A percentile compares a stretch with the other conserved stretches of the same genome.
Conservation (phyloP, 1,139 yeast species). For the Saccharomyces pastorianus region DNA sequence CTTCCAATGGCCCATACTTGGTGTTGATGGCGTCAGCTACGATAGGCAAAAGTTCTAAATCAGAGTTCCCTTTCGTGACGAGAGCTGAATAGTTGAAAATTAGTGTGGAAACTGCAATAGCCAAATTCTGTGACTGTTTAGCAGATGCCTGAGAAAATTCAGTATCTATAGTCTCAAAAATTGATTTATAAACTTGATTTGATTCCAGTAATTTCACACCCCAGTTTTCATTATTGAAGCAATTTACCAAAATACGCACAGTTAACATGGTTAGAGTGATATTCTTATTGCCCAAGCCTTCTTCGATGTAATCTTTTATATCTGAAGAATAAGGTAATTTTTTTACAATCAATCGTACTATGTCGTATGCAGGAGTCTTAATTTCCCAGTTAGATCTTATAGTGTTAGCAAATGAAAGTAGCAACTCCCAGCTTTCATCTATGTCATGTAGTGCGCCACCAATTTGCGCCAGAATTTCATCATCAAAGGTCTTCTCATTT, state of each 20-base stretch:
- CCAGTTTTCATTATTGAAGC: slow-evolving; percentile 40
- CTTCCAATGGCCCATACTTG: slow-evolving; percentile 21
- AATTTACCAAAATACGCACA: slow-evolving; percentile 43
- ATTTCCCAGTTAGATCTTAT: slow-evolving; percentile 42
- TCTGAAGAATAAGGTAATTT: slow-evolving; percentile 33
- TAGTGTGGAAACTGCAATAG: slow-evolving; percentile 45
- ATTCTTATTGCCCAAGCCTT: slow-evolving; percentile 35
- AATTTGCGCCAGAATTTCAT: slow-evolving; percentile 32
- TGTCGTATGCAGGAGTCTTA: slow-evolving; percentile 50
- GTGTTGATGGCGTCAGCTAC: slow-evolving; percentile 27
- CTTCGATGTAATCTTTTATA: slow-evolving; percentile 34
- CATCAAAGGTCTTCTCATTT: slow-evolving; percentile 32
- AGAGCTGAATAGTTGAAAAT: slow-evolving; percentile 44
- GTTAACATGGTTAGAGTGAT: slow-evolving; percentile 46
- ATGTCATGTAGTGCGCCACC: slow-evolving; percentile 32
- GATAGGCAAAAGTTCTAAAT: slow-evolving; percentile 24
- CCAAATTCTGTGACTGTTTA: slow-evolving; percentile 29
- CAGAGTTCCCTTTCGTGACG: slow-evolving; percentile 20
- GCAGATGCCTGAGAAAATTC: slow-evolving; percentile 18
- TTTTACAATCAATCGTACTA: slow-evolving; percentile 43
- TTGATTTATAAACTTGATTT: slow-evolving; percentile 28
- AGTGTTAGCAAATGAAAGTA: slow-evolving; percentile 36
- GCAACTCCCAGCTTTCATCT: slow-evolving; percentile 28
- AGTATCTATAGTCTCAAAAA: slow-evolving; percentile 26
- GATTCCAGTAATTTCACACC: slow-evolving; percentile 35